A percentile compares a stretch with the other conserved stretches of the same genome.
These are phyloP conservation scores for Thozetella sp. DNA, from an alignment of 495 filamentous ascomycete genomes.

Conservation along the genomic window DNA sequence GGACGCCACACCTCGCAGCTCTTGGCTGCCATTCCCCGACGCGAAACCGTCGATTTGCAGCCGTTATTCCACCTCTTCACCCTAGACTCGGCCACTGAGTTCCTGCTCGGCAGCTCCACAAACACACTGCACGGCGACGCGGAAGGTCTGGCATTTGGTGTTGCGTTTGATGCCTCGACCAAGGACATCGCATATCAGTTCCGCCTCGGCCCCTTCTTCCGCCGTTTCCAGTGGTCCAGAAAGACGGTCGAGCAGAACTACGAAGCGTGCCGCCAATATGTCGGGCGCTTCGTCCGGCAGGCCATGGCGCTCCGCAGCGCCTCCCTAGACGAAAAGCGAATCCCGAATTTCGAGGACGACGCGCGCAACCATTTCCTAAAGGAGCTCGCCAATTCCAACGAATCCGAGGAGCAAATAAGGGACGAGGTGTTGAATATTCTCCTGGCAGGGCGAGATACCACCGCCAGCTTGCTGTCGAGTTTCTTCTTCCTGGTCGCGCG, in stretches of 20 bases:
- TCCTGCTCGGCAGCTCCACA: constrained; percentile 66
- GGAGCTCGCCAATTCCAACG: constrained; percentile 20
- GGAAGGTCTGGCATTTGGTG: neutral
- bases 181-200: neutral
- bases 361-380: constrained; percentile 28
- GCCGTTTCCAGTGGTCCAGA: constrained; percentile 50
- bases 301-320: constrained; percentile 23
- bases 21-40: neutral
- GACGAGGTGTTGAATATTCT: constrained; percentile 49
- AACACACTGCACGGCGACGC: constrained; percentile 38
- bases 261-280: constrained; percentile 29
- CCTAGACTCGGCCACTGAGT: constrained; percentile 71
- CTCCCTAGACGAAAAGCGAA: constrained; percentile 13
- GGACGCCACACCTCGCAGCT: neutral
- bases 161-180: neutral
- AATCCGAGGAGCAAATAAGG: constrained; percentile 21
- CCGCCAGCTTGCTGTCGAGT: constrained; percentile 46
- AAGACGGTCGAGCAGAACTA: constrained; percentile 46
- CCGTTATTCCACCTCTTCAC: constrained; percentile 69
- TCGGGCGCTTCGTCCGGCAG: constrained; percentile 19
- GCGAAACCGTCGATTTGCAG: constrained; percentile 50
- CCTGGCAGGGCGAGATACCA: constrained; percentile 55
- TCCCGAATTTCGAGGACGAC: neutral
- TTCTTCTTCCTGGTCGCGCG: constrained; percentile 31
- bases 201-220: constrained; percentile 29